Evolutionary conservation across 108 stramenopile species (phyloP).

Genomic region (Discostella pseudostelligera): DNA sequence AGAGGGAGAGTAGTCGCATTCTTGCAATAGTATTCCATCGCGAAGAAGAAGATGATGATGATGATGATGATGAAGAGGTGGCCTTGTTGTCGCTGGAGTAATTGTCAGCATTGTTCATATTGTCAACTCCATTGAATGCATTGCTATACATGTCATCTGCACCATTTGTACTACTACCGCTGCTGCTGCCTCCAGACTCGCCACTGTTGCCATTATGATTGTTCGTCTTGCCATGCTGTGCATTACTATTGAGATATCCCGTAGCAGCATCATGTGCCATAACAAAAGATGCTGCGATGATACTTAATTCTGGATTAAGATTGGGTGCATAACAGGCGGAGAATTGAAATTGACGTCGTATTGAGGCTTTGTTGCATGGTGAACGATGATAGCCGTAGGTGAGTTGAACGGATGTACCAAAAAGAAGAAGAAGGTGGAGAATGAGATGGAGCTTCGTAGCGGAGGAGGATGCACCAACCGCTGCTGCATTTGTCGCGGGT

Average conservation of each 20-base stretch:
- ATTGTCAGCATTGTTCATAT: constrained; percentile 4
- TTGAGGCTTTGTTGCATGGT: constrained; percentile 27
- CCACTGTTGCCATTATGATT: background rate
- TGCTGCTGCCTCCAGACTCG: background rate
- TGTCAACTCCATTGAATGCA: constrained; percentile 2
- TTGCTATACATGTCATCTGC: background rate
- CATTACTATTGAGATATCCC: constrained; percentile 50
- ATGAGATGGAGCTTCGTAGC: background rate
- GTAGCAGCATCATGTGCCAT: constrained; percentile 80
- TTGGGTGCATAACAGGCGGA: constrained; percentile 61
- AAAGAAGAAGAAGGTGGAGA: background rate
- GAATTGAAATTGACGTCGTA: constrained; percentile 44
- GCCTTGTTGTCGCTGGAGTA: background rate
- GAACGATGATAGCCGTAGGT: constrained; percentile 23
- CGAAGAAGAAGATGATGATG: background rate
- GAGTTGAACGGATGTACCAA: background rate
- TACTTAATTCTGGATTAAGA: constrained; percentile 36
- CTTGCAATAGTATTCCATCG: constrained; percentile 12
- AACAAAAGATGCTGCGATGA: constrained; percentile 59
- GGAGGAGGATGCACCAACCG: too few relatives aligned
- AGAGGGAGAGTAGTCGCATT: constrained; percentile 41
- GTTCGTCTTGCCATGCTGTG: too few relatives aligned
- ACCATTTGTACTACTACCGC: background rate
- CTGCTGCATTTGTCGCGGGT: too few relatives aligned
- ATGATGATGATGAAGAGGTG: background rate